Conservation (phyloP, 495 filamentous ascomycete species). For the Glarea lozoyensis region DNA sequence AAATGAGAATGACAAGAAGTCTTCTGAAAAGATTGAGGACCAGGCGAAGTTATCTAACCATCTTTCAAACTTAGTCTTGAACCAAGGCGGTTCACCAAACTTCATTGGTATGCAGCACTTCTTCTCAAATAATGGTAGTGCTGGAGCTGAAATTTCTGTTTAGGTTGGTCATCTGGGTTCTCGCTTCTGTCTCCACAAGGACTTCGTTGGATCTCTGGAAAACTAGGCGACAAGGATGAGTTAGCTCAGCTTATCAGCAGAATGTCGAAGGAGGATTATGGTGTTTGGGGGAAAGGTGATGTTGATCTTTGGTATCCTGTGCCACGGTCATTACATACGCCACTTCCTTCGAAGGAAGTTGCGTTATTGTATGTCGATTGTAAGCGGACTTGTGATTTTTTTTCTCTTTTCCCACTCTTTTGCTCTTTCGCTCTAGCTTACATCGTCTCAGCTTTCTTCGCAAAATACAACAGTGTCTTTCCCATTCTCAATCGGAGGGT, state of each 20-base stretch:
- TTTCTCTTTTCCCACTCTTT: not conserved
- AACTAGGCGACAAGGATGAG: conserved; percentile 1
- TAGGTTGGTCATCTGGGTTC: conserved; percentile 13
- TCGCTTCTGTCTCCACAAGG: conserved; percentile 12
- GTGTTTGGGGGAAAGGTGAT: not conserved
- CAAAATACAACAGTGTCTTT: conserved; percentile 5
- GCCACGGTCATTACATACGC: not conserved
- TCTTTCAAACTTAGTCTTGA: conserved; percentile 10
- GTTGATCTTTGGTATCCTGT: conserved; percentile 9
- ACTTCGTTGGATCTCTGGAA: conserved; percentile 13
- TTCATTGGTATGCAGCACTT: conserved; percentile 9
- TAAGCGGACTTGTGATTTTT: not conserved
- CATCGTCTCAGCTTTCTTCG: conserved; percentile 7
- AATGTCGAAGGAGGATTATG: not conserved
- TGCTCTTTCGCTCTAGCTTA: conserved; percentile 1
- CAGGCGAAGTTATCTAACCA: conserved; percentile 6
- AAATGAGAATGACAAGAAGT: not conserved
- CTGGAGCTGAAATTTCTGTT: not conserved
- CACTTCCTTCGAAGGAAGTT: conserved; percentile 10
- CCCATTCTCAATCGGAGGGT: conserved; percentile 3
- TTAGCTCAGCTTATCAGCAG: conserved; percentile 1
- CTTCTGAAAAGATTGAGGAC: conserved; percentile 1
- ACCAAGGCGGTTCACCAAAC: conserved; percentile 1
- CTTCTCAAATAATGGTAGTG: not conserved
- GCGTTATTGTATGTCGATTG: conserved; percentile 10